Evolutionary conservation across 805 yeast genomes (phyloP), one percentile per base, ranked within the genome.

Genomic region (Sungouiella thailandica): DNA sequence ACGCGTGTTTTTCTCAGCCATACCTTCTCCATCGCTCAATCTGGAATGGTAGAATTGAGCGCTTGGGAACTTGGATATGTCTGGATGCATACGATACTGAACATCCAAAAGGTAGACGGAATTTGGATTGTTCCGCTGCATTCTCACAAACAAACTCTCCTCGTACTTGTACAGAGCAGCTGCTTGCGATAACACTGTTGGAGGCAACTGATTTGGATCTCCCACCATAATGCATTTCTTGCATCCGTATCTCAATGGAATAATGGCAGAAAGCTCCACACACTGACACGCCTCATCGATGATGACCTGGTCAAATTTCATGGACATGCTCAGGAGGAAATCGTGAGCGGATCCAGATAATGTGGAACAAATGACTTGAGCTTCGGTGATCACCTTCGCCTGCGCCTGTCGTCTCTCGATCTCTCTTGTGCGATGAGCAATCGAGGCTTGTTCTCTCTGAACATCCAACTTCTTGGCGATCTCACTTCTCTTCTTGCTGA

Each of bases 211-310:
- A 55, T 93, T 89, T 2, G 97, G 97, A 63, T 93, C 98, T 56
- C 98, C 98, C 29, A 93, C 98, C 95, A 93, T 83, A 31, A 93
- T 82, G 62, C 97, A 90, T 35, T 79, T 77, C 39, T 72, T 79
- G 49, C 94, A 84, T 2, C 97, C 97, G 55, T 89, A 93, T 50
- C 95, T 69, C 44, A 93, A 65, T 0, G 98, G 98, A 48, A 90
- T 90, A 17, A 93, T 73, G 0, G 95, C 84, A 6, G 96, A 86
- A 23, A 90, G 55, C 53, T 90, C 98, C 25, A 93, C 89, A 76
- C 95, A 83, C 58, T 90, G 98, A 46, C 97, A 94, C 2, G 98
- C 98, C 58, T 90, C 98, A 64, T 90, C 98, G 40, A 90, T 81
- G 32, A 90, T 80, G 2, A 93, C 97, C 4, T 95, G 86, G 31